Evolutionary conservation across 805 yeast species (phyloP), one percentile per base, ranked within the genome.

Genomic region (Yamadazyma nakazawae): DNA sequence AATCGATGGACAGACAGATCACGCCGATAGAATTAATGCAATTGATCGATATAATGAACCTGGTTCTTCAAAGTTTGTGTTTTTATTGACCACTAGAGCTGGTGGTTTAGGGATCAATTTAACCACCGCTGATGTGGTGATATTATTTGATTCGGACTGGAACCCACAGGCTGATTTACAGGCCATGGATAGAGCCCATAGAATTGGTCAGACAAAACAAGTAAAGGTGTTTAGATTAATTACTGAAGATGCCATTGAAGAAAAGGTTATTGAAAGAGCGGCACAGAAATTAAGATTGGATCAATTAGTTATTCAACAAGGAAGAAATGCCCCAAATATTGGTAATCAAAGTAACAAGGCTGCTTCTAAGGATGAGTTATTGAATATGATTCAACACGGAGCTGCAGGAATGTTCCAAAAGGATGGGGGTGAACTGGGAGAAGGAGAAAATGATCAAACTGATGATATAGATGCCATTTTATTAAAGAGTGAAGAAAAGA

Each of bases 371-470:
- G 97, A 89, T 57, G 98, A 91, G 60, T 78, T 92, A 57, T 69
- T 92, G 21, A 88, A 85, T 41, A 94, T 94, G 98, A 92, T 92
- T 64, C 98, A 92, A 65, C 96, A 85, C 65, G 99, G 99, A 48
- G 99, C 99, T 1, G 79, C 80, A 2, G 84, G 81, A 42, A 78
- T 86, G 37, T 81, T 81, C 56, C 56, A 60, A 2, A 58, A 42
- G 48, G 53, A 34, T 53, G 49, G 61, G n/a, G 75, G 68, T 32
- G 52, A 61, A 14, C 75, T 67, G 34, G 47, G 56, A 7, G 79
- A 68, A 13, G 72, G 72, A 40, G 32, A 13, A 8, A 11, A 26
- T 26, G 30, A 26, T 26, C 10, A 26, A 11, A 28, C 32, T 10
- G 63, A 66, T 38, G 87, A 84, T 54, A 75, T 87, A 45, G 94